A percentile compares a stretch with the other conserved stretches of the same genome.
Conservation (phyloP, 129 eudicot genomes). For the Kitagawia praeruptora region DNA sequence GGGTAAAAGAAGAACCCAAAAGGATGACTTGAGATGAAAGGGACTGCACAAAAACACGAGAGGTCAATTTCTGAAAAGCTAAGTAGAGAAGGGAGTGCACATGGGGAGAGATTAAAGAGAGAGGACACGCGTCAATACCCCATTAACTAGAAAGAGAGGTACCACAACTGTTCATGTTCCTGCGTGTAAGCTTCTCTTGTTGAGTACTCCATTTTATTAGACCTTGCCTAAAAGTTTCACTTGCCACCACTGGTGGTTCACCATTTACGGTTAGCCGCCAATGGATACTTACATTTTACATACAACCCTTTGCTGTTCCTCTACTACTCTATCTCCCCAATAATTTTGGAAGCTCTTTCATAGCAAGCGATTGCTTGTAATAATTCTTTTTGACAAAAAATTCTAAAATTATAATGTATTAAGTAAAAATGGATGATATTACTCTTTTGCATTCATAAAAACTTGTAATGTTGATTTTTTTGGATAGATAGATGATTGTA, state of each 20-base stretch:
- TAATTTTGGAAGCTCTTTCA: too few species aligned
- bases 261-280: constrained; percentile 26
- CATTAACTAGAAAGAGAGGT: neutral
- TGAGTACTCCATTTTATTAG: neutral
- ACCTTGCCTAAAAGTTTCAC: neutral
- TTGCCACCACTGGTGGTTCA: neutral
- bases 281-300: neutral
- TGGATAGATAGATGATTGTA: too few species aligned
- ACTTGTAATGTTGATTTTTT: too few species aligned
- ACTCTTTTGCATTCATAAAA: too few species aligned
- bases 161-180: constrained; percentile 11
- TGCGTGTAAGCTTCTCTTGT: constrained; percentile 23
- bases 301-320: neutral
- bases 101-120: neutral
- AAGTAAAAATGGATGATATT: too few species aligned
- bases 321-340: neutral
- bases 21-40: neutral
- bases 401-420: too few species aligned
- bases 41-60: neutral
- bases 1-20: neutral
- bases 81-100: neutral
- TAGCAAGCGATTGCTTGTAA: too few species aligned
- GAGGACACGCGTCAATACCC: neutral
- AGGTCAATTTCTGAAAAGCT: neutral
- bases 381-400: too few species aligned